Base-by-base conservation (phyloP, 345 rosid species). In the Acer saccharum region DNA sequence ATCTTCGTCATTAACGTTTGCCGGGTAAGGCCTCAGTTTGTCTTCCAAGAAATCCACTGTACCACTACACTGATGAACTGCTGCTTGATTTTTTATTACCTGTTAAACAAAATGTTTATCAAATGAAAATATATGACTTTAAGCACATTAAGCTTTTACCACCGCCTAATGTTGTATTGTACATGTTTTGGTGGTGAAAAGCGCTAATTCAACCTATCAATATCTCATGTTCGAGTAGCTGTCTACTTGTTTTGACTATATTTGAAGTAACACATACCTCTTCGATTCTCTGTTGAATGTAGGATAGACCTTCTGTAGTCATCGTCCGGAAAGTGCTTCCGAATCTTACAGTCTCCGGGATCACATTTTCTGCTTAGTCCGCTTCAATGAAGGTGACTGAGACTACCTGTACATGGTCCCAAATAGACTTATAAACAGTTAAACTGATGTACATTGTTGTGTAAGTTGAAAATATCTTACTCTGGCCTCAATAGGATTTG, bases 301-400 rank as follows among this genome's bases (percentile, higher is more conserved):
- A 71, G 3, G 44, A 13, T 67, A 88, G 46, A 66, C 89, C 87
- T 68, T 85, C 83, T 0, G 83, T 80, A 5, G 84, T 84, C 84
- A 83, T 71, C 83, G 89, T 87, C 39, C 89, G 83, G 16, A 83
- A 75, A 13, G 88, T 80, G 58, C 94, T 90, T 46, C 89, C 90
- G 61, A 88, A 83, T 71, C 55, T 82, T 48, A 83, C 84, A 0
- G 81, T 75, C 65, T 84, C 87, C 0, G 94, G 90, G 48, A 84
- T 88, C 0, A 88, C 84, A 55, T 87, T 88, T 6, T 6, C 62
- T 4, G 87, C 89, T 64, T 81, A 69, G 80, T 90, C 86, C 1
- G 81, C 84, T 70, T 84, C 78, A 41, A 88, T 46, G 54, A 85
- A 79, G 7, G 87, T 86, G 21, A 88, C 41, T 2, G 92, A 75